Conservation (phyloP, 768 basidiomycete species). For the Psilocybe tampanensis region DNA sequence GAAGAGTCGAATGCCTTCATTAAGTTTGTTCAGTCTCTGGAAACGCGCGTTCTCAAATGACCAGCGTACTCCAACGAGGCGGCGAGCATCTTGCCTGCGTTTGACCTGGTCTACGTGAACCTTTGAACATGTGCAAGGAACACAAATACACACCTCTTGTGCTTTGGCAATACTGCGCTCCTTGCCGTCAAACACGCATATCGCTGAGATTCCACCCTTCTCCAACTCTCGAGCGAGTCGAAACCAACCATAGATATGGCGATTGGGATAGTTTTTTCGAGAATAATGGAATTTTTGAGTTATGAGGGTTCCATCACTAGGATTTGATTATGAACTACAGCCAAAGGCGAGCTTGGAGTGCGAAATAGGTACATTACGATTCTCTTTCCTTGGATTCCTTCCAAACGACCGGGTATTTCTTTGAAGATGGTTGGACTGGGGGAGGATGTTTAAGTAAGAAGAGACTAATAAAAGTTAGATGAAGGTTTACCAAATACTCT, state of each 20-base stretch:
- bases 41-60: slow-evolving; percentile 61
- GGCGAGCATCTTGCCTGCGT: slow-evolving; percentile 54
- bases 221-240: slow-evolving; percentile 64
- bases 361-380: slow-evolving; percentile 67
- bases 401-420: slow-evolving; percentile 65
- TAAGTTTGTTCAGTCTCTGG: slow-evolving; percentile 49
- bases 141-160: slow-evolving; percentile 53
- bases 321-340: background rate
- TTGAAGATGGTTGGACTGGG: slow-evolving; percentile 66
- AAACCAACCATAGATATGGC: slow-evolving; percentile 83
- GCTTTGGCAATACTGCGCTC: slow-evolving; percentile 68
- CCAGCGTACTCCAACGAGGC: slow-evolving; percentile 51
- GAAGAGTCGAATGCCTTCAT: slow-evolving; percentile 40
- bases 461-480: background rate
- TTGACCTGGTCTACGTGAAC: slow-evolving; percentile 42
- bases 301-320: slow-evolving; percentile 83
- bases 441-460: background rate
- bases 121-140: background rate
- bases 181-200: slow-evolving; percentile 84
- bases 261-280: slow-evolving; percentile 58
- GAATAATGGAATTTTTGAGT: slow-evolving; percentile 83
- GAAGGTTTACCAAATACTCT: slow-evolving; percentile 57
- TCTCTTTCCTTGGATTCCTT: slow-evolving; percentile 61
- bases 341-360: slow-evolving; percentile 7
- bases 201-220: slow-evolving; percentile 54